Percentiles rank a stretch among this genome's conserved stretches.
phyloP scores from a whole-genome alignment of 768 basidiomycete genomes.

The Tylopilus cervinicoccineus region DNA sequence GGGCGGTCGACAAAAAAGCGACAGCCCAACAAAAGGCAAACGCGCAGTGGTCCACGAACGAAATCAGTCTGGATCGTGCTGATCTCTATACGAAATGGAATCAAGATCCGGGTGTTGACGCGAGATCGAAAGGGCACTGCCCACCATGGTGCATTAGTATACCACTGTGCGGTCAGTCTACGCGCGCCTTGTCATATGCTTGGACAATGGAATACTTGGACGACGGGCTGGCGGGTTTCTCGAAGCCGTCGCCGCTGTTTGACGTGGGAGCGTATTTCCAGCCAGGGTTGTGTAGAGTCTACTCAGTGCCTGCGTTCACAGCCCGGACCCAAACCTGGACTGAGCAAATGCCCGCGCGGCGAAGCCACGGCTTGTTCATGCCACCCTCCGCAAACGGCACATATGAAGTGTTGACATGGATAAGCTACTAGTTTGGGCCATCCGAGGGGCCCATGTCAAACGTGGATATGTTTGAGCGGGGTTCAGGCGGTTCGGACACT shows the following conservation, averaged over 20 bases:
- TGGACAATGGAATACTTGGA: background rate
- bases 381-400: slow-evolving; percentile 3
- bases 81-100: too few species aligned
- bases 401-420: slow-evolving; percentile 3
- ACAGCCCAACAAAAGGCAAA: background rate
- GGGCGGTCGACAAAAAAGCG: background rate
- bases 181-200: background rate
- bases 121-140: background rate
- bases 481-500: background rate
- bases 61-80: background rate
- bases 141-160: background rate
- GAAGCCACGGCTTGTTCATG: slow-evolving; percentile 1
- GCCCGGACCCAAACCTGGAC: background rate
- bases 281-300: background rate
- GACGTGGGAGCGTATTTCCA: background rate
- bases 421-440: background rate
- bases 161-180: background rate
- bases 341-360: slow-evolving; percentile 8
- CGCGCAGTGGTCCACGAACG: background rate
- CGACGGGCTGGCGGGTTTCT: background rate
- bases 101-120: too few species aligned
- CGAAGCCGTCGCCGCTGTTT: background rate
- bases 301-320: background rate
- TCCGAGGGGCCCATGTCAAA: slow-evolving; percentile 2
- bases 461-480: slow-evolving; percentile 8